Base-by-base conservation (phyloP, 768 basidiomycete species). In the Xerocomus spinulosus region DNA sequence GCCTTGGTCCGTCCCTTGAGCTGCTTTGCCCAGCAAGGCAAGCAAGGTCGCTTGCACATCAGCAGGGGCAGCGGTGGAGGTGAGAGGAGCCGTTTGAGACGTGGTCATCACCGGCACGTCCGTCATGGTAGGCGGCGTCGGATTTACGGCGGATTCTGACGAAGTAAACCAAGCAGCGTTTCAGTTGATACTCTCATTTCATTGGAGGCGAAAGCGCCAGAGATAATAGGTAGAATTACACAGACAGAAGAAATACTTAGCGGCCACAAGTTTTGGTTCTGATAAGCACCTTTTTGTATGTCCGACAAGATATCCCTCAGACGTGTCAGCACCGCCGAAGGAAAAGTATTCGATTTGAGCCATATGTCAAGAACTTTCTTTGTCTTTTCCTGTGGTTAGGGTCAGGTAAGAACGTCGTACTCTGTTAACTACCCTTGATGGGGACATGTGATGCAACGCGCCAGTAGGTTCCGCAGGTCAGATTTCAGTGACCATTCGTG, bases 281-380 rank as follows among this genome's bases (percentile, higher is more conserved):
- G 76, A 83, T 89, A 91, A 79, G 87, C 87, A 92, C 89, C 90
- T 91, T 91, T 82, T 75, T 76, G 78, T 63, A 68, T 73, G 63
- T 75, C 80, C 70, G 78, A 79, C 69, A 89, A 67, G 67, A 85
- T 71, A 67, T 82, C 79, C 69, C 76, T 73, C 66, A 96, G 75
- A 57, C 82, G 84, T 52, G 82, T 73, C 61, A 94, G 72, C 64
- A 88, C 81, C 58, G 77, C 64, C 60, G 82, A 64, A 49, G 92
- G 85, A 72, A 99, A 99, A 41, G 95, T 95, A 69, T 76, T 81
- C 49, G 83, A 81, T 69, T 94, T 95, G 60, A 77, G 79, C 95
- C 95, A 99, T 61, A 99, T 97, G 72, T 97, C 96, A 69, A 95
- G 81, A 62, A 99, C 83, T 70, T 98, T 98, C 76, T 87, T 86